These are phyloP conservation scores for Lycium ferocissimum DNA, from an alignment of 257 asterid species.

Conservation along the genomic window DNA sequence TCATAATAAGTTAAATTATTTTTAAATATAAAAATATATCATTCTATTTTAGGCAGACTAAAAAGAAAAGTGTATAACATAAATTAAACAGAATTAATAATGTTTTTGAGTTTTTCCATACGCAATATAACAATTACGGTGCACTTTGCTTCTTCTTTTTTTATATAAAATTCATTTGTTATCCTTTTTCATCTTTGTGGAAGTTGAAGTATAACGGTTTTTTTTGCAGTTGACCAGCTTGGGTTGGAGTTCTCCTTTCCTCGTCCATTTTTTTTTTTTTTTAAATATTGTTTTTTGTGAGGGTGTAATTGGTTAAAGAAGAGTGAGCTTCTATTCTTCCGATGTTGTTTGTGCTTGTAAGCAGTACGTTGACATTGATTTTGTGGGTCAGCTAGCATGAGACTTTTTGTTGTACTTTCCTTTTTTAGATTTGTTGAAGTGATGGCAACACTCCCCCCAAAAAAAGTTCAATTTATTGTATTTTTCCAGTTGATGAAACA, in stretches of 20 bases:
- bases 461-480: background rate
- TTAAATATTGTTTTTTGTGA: background rate
- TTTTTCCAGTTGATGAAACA: background rate
- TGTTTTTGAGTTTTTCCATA: background rate
- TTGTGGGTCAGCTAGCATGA: conserved; percentile 22
- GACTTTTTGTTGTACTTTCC: conserved; percentile 12
- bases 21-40: no score
- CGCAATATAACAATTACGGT: background rate
- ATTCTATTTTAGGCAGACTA: no score
- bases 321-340: conserved; percentile 12
- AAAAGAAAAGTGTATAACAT: no score
- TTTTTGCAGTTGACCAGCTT: conserved; percentile 23
- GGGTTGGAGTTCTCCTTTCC: background rate
- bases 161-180: background rate
- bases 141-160: background rate
- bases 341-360: background rate
- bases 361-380: background rate
- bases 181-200: background rate
- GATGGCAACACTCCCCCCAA: background rate
- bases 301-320: conserved; percentile 25
- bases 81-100: background rate
- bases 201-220: conserved; percentile 19
- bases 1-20: no score
- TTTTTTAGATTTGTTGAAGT: conserved; percentile 16
- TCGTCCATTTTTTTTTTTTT: background rate